phyloP scores from a whole-genome alignment of 768 basidiomycete species.

The Mycena vitilis region DNA sequence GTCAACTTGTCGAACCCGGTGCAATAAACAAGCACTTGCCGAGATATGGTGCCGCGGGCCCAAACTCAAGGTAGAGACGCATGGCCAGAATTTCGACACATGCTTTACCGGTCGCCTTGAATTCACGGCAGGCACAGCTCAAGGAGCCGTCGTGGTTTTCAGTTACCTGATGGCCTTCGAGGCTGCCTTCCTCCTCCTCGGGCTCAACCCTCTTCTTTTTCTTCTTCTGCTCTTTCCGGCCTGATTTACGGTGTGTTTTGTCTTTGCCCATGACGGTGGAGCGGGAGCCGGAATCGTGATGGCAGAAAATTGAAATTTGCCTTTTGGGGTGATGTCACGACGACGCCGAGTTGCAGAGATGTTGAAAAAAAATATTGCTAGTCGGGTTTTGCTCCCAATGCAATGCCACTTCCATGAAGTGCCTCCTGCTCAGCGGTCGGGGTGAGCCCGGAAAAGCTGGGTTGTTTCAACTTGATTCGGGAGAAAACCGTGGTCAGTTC shows the following conservation, averaged over 20 bases:
- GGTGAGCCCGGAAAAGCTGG: background rate
- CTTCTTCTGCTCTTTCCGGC: background rate
- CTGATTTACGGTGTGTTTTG: background rate
- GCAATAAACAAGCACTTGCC: background rate
- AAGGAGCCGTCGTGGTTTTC: conserved; percentile 3
- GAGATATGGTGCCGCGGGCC: conserved; percentile 6
- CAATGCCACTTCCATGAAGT: too few relatives aligned
- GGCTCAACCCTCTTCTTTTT: background rate
- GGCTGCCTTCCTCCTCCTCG: background rate
- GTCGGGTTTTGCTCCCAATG: too few relatives aligned
- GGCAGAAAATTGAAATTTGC: background rate
- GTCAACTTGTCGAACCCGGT: background rate
- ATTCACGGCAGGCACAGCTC: conserved; percentile 2
- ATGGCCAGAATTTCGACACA: conserved; percentile 4
- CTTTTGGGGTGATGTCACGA: background rate
- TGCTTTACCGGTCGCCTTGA: background rate
- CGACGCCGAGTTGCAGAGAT: background rate
- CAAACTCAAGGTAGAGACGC: background rate
- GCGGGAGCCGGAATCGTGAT: too few relatives aligned
- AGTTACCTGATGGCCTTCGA: background rate
- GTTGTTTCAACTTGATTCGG: background rate
- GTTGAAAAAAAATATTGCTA: too few relatives aligned
- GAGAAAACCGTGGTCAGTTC: background rate
- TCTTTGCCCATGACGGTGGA: background rate
- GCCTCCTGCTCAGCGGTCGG: too few relatives aligned